Percentiles rank a stretch among this genome's conserved stretches.
Conservation (phyloP, 2,329 filamentous ascomycete genomes). For the Sporothrix euskadiensis region DNA sequence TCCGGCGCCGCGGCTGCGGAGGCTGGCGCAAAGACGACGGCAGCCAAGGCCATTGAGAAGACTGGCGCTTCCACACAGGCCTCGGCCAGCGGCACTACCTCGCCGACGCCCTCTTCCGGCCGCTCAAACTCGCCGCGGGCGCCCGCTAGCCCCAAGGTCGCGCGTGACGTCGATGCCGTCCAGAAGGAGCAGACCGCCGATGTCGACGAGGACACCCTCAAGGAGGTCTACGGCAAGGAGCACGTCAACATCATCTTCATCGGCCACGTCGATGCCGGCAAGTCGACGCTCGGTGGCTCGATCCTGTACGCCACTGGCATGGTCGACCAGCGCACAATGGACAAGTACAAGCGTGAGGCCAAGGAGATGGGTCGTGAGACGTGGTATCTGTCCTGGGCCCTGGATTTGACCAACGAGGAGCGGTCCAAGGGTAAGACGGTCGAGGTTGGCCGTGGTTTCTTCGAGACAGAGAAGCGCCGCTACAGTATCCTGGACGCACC, state of each 20-base stretch:
- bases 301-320: constrained; percentile 94
- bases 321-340: constrained; percentile 98
- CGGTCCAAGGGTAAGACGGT: constrained; percentile 96
- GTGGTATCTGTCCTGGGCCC: constrained; percentile 98
- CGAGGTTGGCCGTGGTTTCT: constrained; percentile 92
- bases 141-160: constrained; percentile 47
- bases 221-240: constrained; percentile 95
- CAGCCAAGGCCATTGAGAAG: constrained; percentile 89
- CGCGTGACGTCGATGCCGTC: constrained; percentile 77
- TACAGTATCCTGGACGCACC: constrained; percentile 98
- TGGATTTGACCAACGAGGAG: constrained; percentile 96
- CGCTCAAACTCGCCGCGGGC: constrained; percentile 74
- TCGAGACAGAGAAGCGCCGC: constrained; percentile 92
- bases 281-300: constrained; percentile 91
- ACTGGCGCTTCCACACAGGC: constrained; percentile 65
- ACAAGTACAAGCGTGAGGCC: constrained; percentile 96
- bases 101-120: constrained; percentile 79
- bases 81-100: constrained; percentile 67
- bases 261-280: constrained; percentile 94
- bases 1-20: constrained; percentile 43
- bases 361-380: constrained; percentile 96
- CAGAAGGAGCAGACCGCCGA: constrained; percentile 78
- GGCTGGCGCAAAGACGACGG: constrained; percentile 79
- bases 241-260: constrained; percentile 95
- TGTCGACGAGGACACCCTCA: constrained; percentile 71